Conservation (phyloP, 2,329 filamentous ascomycete genomes). For the Aspergillus sp. region DNA sequence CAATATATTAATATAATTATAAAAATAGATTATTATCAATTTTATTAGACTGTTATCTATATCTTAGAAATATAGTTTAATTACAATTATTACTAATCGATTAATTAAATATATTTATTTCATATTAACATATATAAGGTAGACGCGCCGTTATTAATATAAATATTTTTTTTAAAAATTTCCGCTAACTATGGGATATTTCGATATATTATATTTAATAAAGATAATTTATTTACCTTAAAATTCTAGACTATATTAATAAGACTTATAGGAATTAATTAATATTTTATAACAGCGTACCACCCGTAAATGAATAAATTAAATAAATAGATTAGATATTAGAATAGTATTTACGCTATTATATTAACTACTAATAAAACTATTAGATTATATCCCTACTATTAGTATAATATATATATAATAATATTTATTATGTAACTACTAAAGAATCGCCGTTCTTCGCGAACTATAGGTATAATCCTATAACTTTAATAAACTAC, state of each 20-base stretch:
- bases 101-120: slow-evolving; percentile 1
- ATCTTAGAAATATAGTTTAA: neutral
- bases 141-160: neutral
- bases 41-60: neutral
- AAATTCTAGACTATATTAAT: neutral
- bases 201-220: slow-evolving; percentile 2
- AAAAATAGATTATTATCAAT: no score
- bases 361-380: slow-evolving; percentile 7
- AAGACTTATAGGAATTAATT: neutral
- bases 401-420: slow-evolving; percentile 2
- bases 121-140: neutral
- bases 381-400: slow-evolving; percentile 4
- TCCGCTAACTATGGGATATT: neutral
- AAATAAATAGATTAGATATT: slow-evolving; percentile 4
- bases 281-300: neutral
- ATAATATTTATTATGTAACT: neutral
- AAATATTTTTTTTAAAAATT: neutral
- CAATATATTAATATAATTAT: no score
- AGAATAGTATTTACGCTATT: slow-evolving; percentile 6
- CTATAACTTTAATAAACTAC: no score
- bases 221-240: slow-evolving; percentile 5
- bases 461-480: neutral
- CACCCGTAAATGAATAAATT: no score
- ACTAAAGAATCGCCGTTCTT: neutral
- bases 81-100: slow-evolving; percentile 1